Conservation (phyloP, 1,284 basidiomycete genomes). For the Fomes fomentarius region DNA sequence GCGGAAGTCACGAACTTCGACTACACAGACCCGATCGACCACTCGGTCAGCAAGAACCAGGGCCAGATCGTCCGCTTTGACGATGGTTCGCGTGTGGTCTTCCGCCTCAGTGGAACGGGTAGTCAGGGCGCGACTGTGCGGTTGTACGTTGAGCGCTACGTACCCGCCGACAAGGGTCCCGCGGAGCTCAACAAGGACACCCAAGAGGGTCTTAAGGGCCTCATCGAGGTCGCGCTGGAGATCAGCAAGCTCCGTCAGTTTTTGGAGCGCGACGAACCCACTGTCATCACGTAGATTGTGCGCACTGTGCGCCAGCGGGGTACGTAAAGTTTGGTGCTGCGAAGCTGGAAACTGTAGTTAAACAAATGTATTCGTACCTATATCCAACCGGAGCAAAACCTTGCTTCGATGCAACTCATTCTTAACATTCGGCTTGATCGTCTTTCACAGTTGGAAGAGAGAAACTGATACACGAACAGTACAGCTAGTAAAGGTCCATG, state of each 20-base stretch:
- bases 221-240: constrained; percentile 93
- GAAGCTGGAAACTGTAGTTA: constrained; percentile 7
- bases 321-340: constrained; percentile 1
- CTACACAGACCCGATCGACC: constrained; percentile 98
- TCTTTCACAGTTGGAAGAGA: too few species aligned
- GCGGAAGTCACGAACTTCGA: constrained; percentile 85
- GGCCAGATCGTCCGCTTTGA: constrained; percentile 92
- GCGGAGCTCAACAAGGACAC: constrained; percentile 79
- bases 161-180: constrained; percentile 69
- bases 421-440: too few species aligned
- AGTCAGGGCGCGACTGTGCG: constrained; percentile 94
- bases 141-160: constrained; percentile 93
- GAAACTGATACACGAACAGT: too few species aligned
- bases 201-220: constrained; percentile 88
- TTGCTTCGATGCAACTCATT: not conserved
- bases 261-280: constrained; percentile 87
- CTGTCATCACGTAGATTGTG: constrained; percentile 86
- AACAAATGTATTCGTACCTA: constrained; percentile 19
- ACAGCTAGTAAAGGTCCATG: not conserved
- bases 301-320: too few species aligned
- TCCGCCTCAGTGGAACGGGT: constrained; percentile 95
- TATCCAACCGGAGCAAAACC: not conserved
- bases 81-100: constrained; percentile 94
- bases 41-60: constrained; percentile 92
- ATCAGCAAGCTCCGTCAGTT: constrained; percentile 86